These are phyloP conservation scores for Candida coquimbonensis DNA, from an alignment of 805 yeast genomes.

Conservation along the genomic window DNA sequence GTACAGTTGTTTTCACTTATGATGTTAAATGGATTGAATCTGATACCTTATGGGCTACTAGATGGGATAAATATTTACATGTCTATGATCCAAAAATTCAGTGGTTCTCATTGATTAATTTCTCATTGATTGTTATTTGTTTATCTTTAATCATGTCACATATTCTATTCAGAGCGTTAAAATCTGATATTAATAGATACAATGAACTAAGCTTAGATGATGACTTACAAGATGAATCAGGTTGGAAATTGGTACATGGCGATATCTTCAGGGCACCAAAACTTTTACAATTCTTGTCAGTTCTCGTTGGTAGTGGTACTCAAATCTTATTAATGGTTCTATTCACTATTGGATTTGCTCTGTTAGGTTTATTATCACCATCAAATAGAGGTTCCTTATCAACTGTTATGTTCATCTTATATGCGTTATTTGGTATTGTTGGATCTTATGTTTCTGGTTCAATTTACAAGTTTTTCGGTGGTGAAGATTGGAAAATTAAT, in stretches of 20 bases:
- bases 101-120: slow-evolving; percentile 90
- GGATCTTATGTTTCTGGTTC: slow-evolving; percentile 87
- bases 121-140: slow-evolving; percentile 72
- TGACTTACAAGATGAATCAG: slow-evolving; percentile 85
- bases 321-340: slow-evolving; percentile 76
- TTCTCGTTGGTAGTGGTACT: slow-evolving; percentile 80
- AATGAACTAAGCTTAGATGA: slow-evolving; percentile 84
- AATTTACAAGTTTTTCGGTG: slow-evolving; percentile 83
- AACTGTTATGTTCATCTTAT: slow-evolving; percentile 81
- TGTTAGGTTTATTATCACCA: slow-evolving; percentile 85
- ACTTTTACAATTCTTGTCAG: slow-evolving; percentile 62
- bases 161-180: slow-evolving; percentile 69
- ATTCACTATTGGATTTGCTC: slow-evolving; percentile 71
- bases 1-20: slow-evolving; percentile 76
- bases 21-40: slow-evolving; percentile 69
- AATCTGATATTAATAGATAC: slow-evolving; percentile 79
- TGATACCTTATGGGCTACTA: slow-evolving; percentile 87
- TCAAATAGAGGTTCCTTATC: slow-evolving; percentile 91
- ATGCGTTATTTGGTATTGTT: slow-evolving; percentile 70
- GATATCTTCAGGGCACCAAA: slow-evolving; percentile 88
- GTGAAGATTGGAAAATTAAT: slow-evolving; percentile 85
- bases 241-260: slow-evolving; percentile 95
- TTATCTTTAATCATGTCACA: slow-evolving; percentile 75
- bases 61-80: slow-evolving; percentile 96
- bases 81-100: slow-evolving; percentile 90